These are phyloP conservation scores for Heterobasidion occidentale DNA, from an alignment of 1,284 basidiomycete species.

Conservation along the genomic window DNA sequence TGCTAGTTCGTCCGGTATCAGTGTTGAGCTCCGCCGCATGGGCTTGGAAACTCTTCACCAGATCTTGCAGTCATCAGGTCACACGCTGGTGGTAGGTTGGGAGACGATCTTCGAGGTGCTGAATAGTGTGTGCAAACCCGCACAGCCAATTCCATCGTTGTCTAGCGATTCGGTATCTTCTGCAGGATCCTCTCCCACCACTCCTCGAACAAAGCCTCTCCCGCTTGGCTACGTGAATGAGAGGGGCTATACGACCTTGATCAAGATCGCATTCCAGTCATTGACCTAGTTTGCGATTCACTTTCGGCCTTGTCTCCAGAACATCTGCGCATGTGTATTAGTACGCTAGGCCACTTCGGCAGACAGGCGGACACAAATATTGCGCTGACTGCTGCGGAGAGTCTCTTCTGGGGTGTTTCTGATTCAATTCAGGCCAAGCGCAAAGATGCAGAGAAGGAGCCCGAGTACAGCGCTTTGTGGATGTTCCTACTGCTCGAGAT, in stretches of 20 bases:
- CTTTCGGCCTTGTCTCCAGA: conserved; percentile 74
- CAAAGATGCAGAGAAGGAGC: conserved; percentile 57
- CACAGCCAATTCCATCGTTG: conserved; percentile 26
- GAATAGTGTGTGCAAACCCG: conserved; percentile 67
- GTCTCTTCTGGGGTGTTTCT: conserved; percentile 87
- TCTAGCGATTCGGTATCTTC: conserved; percentile 36
- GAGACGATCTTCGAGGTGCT: conserved; percentile 89
- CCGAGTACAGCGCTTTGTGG: conserved; percentile 80
- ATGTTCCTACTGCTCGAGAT: conserved; percentile 85
- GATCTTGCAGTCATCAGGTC: conserved; percentile 86
- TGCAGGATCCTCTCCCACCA: conserved; percentile 29
- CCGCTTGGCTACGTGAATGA: conserved; percentile 52
- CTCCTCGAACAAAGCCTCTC: conserved; percentile 33
- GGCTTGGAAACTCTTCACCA: conserved; percentile 86
- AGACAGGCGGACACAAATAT: conserved; percentile 93
- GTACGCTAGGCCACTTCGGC: conserved; percentile 85
- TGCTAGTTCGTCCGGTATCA: conserved; percentile 33
- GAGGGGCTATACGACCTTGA: conserved; percentile 56
- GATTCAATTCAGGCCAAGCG: conserved; percentile 82
- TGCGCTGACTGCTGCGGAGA: conserved; percentile 86
- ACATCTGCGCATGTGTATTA: conserved; percentile 83
- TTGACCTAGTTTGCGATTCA: conserved; percentile 93
- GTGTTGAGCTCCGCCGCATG: conserved; percentile 76
- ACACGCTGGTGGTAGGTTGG: conserved; percentile 90
- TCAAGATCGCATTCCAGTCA: conserved; percentile 91